phyloP scores from a whole-genome alignment of 768 basidiomycete genomes.

The Brasilioporus rufonigricans region DNA sequence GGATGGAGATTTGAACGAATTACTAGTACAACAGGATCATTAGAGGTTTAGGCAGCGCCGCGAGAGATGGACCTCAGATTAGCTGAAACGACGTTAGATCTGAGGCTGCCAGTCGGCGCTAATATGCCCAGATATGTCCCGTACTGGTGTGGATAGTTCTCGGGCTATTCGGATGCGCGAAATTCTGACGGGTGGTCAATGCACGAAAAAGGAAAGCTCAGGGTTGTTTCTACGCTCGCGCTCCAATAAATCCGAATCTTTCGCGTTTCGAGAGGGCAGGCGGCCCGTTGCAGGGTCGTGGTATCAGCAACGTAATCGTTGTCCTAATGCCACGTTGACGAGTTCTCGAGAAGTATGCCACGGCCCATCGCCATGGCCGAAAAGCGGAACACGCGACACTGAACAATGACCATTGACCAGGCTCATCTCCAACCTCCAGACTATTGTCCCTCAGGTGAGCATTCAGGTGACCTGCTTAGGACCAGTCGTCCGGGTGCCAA shows the following conservation, averaged over 20 bases:
- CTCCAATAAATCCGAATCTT: not conserved
- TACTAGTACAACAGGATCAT: not conserved
- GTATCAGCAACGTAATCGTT: constrained; percentile 12
- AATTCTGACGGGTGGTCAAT: constrained; percentile 1
- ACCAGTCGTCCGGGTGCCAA: constrained; percentile 7
- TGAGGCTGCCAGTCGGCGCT: not conserved
- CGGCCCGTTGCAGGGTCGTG: constrained; percentile 16
- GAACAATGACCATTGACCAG: not conserved
- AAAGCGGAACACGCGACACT: constrained; percentile 1
- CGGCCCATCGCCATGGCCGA: not conserved
- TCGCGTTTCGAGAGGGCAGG: constrained; percentile 1
- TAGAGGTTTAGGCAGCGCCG: not conserved
- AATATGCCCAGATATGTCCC: not conserved
- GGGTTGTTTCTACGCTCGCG: not conserved
- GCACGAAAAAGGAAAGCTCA: constrained; percentile 17
- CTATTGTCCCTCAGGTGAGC: not conserved
- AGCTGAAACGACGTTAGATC: constrained; percentile 19
- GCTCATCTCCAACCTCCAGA: not conserved
- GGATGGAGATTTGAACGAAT: constrained; percentile 19
- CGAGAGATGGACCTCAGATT: constrained; percentile 10
- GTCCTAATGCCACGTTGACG: constrained; percentile 6
- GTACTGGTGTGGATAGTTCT: not conserved
- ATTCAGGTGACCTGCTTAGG: constrained; percentile 1
- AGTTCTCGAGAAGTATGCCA: not conserved
- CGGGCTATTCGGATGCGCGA: not conserved